phyloP scores from a whole-genome alignment of 345 rosid species.

The Barbarea vulgaris region DNA sequence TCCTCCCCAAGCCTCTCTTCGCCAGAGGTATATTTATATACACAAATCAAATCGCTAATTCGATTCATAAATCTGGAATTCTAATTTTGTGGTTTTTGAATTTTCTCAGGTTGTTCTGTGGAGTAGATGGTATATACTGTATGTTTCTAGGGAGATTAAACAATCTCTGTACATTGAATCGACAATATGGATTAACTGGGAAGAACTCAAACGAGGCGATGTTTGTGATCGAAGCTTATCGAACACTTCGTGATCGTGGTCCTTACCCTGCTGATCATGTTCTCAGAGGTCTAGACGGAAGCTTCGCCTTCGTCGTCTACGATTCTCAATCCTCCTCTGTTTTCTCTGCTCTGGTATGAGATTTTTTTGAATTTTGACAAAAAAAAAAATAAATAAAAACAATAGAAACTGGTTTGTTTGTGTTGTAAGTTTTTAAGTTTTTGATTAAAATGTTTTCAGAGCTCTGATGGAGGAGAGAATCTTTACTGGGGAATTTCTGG shows the following conservation, averaged over 20 bases:
- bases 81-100: background rate
- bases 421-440: background rate
- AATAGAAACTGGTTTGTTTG: background rate
- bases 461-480: slow-evolving; percentile 73
- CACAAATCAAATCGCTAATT: background rate
- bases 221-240: slow-evolving; percentile 83
- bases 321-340: slow-evolving; percentile 72
- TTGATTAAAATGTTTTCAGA: slow-evolving; percentile 43
- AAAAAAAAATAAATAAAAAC: background rate
- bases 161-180: slow-evolving; percentile 64
- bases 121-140: slow-evolving; percentile 80
- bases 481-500: slow-evolving; percentile 91
- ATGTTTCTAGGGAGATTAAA: slow-evolving; percentile 70
- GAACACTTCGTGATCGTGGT: slow-evolving; percentile 88
- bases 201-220: slow-evolving; percentile 76
- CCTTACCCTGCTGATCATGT: slow-evolving; percentile 97
- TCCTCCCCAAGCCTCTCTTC: slow-evolving; percentile 40
- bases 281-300: slow-evolving; percentile 82
- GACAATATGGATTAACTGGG: slow-evolving; percentile 70
- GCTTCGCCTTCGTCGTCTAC: slow-evolving; percentile 83
- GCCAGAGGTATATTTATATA: slow-evolving; percentile 54
- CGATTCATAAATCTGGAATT: background rate
- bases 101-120: slow-evolving; percentile 71
- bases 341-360: slow-evolving; percentile 74
- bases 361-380: background rate